Evolutionary conservation across 331 rosid species (phyloP), one percentile per base, ranked within the genome.

Genomic region (Rosa hybrid): DNA sequence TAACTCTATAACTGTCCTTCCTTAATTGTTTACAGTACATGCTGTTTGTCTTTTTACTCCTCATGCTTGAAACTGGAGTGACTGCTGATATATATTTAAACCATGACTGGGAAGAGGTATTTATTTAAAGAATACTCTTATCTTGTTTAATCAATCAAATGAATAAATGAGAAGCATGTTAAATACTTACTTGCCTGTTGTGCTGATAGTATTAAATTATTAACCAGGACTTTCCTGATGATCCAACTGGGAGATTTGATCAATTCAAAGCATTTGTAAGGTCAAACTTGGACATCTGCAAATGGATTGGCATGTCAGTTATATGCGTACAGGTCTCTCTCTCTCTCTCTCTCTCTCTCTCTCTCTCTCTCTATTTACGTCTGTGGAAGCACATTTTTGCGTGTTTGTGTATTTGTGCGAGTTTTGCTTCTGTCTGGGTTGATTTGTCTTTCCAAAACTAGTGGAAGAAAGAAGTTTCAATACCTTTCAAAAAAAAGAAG

Each of bases 71-170:
- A 86, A 95, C 90, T 76, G 97, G 91, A 73, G 80, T 94, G 41
- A 57, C 90, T 54, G 85, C 88, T 53, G 95, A 92, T 88, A 85
- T 90, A 78, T 84, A 92, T 73, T 78, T 94, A 63, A 91, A 94
- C 87, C 89, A 18, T 76, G 88, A 94, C 71, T 94, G 97, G 97
- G 92, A 89, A 81, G 76, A 87, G 97, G 97, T 92, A 85, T 77
- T 59, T 71, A 39, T 17, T 56, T 21, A 6, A 4, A 67, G 57
- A 50, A 34, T 12, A n/a, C 67, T 51, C 12, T 38, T 78, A 7
- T 57, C 74, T 4, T 63, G 38, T 80, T 76, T 57, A 77, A 39
- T 70, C 30, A 34, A 51, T 72, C 64, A 34, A 42, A 30, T 20
- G 44, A 41, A 62, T 70, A 49, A 42, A 64, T 68, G 64, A 12